These are phyloP conservation scores for Trichoderma orchidacearum DNA, from an alignment of 495 filamentous ascomycete species.

Conservation along the genomic window DNA sequence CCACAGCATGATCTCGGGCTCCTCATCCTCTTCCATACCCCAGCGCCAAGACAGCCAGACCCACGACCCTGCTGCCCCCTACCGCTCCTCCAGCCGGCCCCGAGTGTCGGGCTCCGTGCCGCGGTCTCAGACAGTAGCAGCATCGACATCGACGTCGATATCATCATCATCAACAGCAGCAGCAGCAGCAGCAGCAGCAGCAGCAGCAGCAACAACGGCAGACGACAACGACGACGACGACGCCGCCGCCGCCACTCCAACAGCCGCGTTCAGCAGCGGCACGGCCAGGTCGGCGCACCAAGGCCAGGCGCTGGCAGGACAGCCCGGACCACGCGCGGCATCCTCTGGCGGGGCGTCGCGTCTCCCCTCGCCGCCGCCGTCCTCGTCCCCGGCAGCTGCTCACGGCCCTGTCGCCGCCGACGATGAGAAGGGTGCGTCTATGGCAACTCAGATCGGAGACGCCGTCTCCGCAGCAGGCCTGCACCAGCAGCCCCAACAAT, in stretches of 20 bases:
- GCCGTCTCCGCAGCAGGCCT: constrained; percentile 5
- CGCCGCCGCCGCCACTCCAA: background rate
- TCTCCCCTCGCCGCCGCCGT: constrained; percentile 34
- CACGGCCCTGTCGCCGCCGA: constrained; percentile 19
- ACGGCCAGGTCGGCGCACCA: background rate
- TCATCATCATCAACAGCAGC: background rate
- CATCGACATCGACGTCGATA: constrained; percentile 6
- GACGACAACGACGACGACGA: background rate
- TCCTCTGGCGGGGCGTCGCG: constrained; percentile 21
- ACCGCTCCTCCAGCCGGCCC: constrained; percentile 22
- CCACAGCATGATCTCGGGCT: constrained; percentile 26
- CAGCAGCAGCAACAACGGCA: constrained; percentile 1
- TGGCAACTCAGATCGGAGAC: constrained; percentile 18
- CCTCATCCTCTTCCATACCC: constrained; percentile 10
- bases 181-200: constrained; percentile 5
- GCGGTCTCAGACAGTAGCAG: constrained; percentile 11
- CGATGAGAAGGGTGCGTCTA: constrained; percentile 16
- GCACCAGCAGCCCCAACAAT: background rate
- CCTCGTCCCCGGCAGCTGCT: constrained; percentile 29
- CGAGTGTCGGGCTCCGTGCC: constrained; percentile 8
- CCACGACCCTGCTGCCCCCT: constrained; percentile 24
- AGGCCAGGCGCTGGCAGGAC: background rate
- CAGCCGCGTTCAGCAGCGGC: background rate
- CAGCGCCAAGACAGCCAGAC: constrained; percentile 13
- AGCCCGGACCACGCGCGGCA: constrained; percentile 10